Base-by-base conservation (phyloP, 2,329 filamentous ascomycete species). In the Pseudodiploospora longispora region DNA sequence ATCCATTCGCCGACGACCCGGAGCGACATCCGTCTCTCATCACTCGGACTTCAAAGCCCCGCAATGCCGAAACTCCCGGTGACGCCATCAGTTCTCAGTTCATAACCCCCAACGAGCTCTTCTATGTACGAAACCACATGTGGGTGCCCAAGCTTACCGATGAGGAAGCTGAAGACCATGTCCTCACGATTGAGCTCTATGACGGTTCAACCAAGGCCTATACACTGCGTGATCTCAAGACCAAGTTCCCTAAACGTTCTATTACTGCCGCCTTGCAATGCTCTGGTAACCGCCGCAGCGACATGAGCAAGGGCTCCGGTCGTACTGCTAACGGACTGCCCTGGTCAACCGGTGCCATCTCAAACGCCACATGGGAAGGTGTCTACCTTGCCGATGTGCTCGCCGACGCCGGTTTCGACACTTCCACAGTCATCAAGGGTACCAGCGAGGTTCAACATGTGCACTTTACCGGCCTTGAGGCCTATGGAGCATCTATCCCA, bases 121-220 rank as follows among this genome's bases (percentile, higher is more conserved):
- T 80, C 57, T 81, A 79, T 53, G 71, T 80, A 10, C 71, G 78
- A 19, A 78, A 82, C 52, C 78, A 82, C 59, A 77, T 82, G 66
- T 82, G 78, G 78, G 78, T 81, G 35, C 78, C 78, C 1, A 60
- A 62, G 5, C 57, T 76, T 2, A 54, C 60, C 4, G 51, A 57
- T 10, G 61, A 66, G 5, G 59, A 64, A 7, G 62, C 66, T 0
- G 60, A 61, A 4, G 49, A 65, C 5, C 68, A 80, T 53, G 58
- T 59, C 19, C 54, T 82, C 46, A 75, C 68, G 4, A 63, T 82
- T 35, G 77, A 80, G 59, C 65, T 81, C 4, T 66, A 69, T 1
- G 74, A 79, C 49, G 78, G 78, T 36, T 67, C 72, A 5, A 65
- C 65, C 39, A 69, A 68, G 44, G 62, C 65, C 19, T 82, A 81